Evolutionary conservation across 495 filamentous ascomycete species (phyloP), one percentile per base, ranked within the genome.

Genomic region (Talaromyces proteolyticus): DNA sequence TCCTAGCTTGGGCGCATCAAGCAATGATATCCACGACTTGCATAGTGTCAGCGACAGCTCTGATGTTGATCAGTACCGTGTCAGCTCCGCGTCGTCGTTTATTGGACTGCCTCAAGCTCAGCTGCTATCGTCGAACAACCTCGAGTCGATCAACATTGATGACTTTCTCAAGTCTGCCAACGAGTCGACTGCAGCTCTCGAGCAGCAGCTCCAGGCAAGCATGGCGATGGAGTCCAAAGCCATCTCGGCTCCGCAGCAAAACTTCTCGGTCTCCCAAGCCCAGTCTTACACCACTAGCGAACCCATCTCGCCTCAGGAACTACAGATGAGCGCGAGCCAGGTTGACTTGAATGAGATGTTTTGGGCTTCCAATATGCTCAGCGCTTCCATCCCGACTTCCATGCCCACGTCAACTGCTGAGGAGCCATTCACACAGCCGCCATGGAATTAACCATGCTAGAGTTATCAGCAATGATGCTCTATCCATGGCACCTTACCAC

Each of bases 91-190:
- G 0, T 71, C 82, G 14, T 80, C 72, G 53, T 78, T 75, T 55
- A 64, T 80, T 14, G 71, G 75, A 44, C 66, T 79, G 49, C 62
- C 77, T 10, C 74, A 79, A 41, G 58, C 76, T 42, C 68, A 63
- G 47, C 55, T 84, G 34, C 63, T 82, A 44, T 70, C 75, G 42
- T 72, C 68, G 29, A 73, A 68, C 55, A 80, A 83, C 49, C 59
- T 84, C 10, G 69, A 73, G n/a, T 75, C 68, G 42, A 70, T 84
- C 51, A 81, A 81, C 54, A 80, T 82, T 44, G 80, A 84, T 47
- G 78, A 84, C 38, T 80, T 81, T 61, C 78, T 86, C 64, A 72
- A 74, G 53, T 67, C 69, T 2, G 64, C 72, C 52, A 74, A 74
- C 46, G 72, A 72, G 49, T 72, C 68, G 6, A 74, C 72, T 19